Evolutionary conservation across 768 basidiomycete genomes (phyloP), one percentile per base, ranked within the genome.

Genomic region (Kwoniella newhampshirensis): DNA sequence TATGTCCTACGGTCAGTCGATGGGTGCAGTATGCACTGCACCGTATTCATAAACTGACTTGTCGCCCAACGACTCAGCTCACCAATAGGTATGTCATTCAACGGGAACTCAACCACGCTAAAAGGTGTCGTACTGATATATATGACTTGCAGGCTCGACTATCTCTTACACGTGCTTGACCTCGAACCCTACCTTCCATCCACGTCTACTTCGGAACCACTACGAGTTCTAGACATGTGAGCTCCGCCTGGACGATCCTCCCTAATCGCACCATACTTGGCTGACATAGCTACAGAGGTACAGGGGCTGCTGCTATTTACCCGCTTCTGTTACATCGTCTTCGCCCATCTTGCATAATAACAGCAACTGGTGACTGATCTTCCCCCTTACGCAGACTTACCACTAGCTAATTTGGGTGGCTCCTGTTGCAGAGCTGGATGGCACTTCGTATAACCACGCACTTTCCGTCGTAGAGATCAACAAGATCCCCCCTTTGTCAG

Each of bases 291-390:
- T 20, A 28, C 61, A 90, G 91, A 36, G 94, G 94, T 20, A 94
- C 92, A 7, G 94, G 94, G 0, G 86, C 91, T 6, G 89, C 89
- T 0, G 87, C 85, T 0, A 90, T 98, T 53, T 98, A 96, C 63
- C 87, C 93, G 0, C 79, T 97, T 1, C 79, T 98, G 17, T 21
- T 39, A 5, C 40, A 48, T 35, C 25, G 36, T n/a, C 40, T 54
- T 37, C 63, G 68, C 3, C 64, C 70, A 13, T 41, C 39, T 4
- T 60, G 65, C 4, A 2, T 39, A 15, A 66, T 69, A 12, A 32
- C 47, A 40, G 70, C 55, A 1, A 72, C 70, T 20, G 68, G 68
- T 66, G 27, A 49, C 63, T 51, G 6, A 47, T 0, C 8, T 12
- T 13, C 32, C 18, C 27, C 32, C 13, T 32, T 6, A 32, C 32